Base-by-base conservation (phyloP, 108 stramenopile species). In the Phaeodactylum tricornutum region DNA sequence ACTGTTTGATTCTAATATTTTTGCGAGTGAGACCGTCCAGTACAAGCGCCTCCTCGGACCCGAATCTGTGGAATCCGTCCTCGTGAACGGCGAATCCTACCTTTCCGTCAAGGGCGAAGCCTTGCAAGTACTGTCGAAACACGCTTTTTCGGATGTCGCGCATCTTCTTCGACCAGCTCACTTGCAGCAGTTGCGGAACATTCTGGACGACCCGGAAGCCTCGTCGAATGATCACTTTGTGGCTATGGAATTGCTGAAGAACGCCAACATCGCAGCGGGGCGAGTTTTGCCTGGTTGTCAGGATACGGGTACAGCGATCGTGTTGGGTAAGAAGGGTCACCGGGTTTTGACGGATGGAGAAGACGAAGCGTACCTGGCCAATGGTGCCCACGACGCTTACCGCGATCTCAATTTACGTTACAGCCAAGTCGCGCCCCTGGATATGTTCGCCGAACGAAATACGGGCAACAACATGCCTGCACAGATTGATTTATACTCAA, bases 261-360 rank as follows among this genome's bases (percentile, higher is more conserved):
- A 96, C 50, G 96, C 96, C 42, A 93, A 94, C 53, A 90, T 96
- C 64, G 96, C 96, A 5, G 60, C 93, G 4, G 89, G 67, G 4
- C 56, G 91, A 44, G 48, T 96, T 12, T 50, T 96, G 49, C 96
- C 96, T 12, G 84, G 92, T 4, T 96, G 96, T 69, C 93, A 94
- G 59, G 96, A 96, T 69, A 96, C 96, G 0, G 95, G 96, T 39
- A 96, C 96, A 4, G 96, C 92, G 27, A 94, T 96, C 46, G 78
- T 95, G 36, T 71, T 89, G 67, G 96, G 81, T 0, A 96, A 95
- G 59, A 70, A 84, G 29, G 96, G 96, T 24, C 80, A 91, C 64
- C 57, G 69, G 55, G 92, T 95, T 1, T 57, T 96, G 56, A 95
- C 93, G 6, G 93, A 96, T 61, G 95, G 93, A n/a, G 62, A 91